phyloP scores from a whole-genome alignment of 129 eudicot species.

The sunflower (Helianthus annuus) region DNA sequence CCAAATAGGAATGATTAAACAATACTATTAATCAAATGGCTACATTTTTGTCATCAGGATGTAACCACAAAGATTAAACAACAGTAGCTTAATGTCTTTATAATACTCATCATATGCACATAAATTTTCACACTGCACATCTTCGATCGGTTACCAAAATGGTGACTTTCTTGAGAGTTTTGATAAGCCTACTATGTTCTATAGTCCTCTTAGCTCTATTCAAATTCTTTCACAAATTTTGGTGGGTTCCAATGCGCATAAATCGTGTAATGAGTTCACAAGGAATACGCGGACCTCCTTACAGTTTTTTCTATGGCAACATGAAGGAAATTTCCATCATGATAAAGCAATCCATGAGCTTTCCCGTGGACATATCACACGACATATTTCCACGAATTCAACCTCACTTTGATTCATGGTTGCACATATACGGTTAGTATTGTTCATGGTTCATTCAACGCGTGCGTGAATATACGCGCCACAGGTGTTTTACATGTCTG shows the following conservation, averaged over 20 bases:
- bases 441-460: not conserved
- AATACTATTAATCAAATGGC: too few species aligned
- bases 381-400: conserved; percentile 22
- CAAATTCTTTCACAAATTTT: conserved; percentile 29
- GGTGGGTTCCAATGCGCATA: conserved; percentile 26
- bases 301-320: conserved; percentile 34
- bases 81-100: not conserved
- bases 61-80: not conserved
- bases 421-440: conserved; percentile 23
- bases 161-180: not conserved
- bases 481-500: not conserved
- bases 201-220: not conserved
- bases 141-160: not conserved
- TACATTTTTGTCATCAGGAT: not conserved
- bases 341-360: conserved; percentile 15
- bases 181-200: conserved; percentile 9
- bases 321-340: conserved; percentile 13
- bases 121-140: not conserved
- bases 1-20: too few species aligned
- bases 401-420: conserved; percentile 34
- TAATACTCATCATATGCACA: not conserved
- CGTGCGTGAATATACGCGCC: not conserved
- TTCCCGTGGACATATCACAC: conserved; percentile 33
- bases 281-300: conserved; percentile 34
- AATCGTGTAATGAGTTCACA: conserved; percentile 27